Evolutionary conservation across 1,284 basidiomycete genomes (phyloP).

Genomic region (Caloboletus inedulis): DNA sequence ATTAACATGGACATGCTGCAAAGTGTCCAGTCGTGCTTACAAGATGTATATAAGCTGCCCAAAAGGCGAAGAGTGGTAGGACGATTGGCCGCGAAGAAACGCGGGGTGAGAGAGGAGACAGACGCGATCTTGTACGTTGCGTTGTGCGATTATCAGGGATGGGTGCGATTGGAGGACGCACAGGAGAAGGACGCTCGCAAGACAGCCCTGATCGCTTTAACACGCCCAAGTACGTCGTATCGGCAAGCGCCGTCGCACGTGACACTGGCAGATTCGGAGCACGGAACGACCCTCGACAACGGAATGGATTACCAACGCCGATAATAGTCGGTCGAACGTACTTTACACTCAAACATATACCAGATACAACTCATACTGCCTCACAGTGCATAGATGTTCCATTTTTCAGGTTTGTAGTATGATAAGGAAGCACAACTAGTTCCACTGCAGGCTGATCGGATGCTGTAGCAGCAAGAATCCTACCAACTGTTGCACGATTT

Average conservation of each 20-base stretch:
- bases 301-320: constrained; percentile 17
- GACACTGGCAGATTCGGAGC: constrained; percentile 14
- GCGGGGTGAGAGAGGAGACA: background rate
- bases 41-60: constrained; percentile 4
- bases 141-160: constrained; percentile 20
- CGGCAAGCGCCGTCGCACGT: constrained; percentile 33
- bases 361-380: too few species aligned
- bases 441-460: too few species aligned
- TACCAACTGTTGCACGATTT: too few species aligned
- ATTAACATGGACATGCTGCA: constrained; percentile 16
- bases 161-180: constrained; percentile 16
- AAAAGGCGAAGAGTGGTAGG: background rate
- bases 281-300: constrained; percentile 18
- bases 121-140: constrained; percentile 18
- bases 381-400: too few species aligned
- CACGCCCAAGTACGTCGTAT: constrained; percentile 36
- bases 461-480: too few species aligned
- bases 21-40: constrained; percentile 15
- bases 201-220: constrained; percentile 48
- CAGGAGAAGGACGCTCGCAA: constrained; percentile 14
- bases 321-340: background rate
- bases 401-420: too few species aligned
- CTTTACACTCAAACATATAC: too few species aligned
- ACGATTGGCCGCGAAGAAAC: constrained; percentile 4
- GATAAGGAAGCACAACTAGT: too few species aligned